These are phyloP conservation scores for Lepidium sativum DNA, from an alignment of 345 rosid genomes.

Conservation along the genomic window DNA sequence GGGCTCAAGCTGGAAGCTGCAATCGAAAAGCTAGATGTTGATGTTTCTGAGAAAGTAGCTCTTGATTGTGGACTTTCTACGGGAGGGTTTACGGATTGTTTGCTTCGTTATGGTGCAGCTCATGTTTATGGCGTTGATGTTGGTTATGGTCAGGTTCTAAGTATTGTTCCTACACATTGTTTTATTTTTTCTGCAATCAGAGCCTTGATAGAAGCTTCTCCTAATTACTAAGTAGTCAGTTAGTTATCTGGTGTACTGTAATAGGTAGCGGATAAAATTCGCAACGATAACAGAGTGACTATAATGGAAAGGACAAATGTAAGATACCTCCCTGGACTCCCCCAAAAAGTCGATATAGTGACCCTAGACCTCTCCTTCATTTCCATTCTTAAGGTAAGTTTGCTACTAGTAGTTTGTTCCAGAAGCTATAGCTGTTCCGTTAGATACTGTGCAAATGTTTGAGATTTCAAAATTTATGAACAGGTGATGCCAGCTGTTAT, in stretches of 20 bases:
- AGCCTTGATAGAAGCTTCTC: background rate
- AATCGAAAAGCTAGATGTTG: conserved; percentile 66
- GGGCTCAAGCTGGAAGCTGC: conserved; percentile 96
- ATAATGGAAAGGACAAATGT: conserved; percentile 81
- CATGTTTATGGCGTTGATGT: conserved; percentile 96
- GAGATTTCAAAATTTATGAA: background rate
- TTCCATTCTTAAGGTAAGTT: conserved; percentile 68
- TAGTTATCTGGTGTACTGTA: background rate
- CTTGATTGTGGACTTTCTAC: conserved; percentile 95
- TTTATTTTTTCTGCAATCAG: background rate
- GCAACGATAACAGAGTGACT: conserved; percentile 62
- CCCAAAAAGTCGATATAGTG: conserved; percentile 82
- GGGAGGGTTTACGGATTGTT: conserved; percentile 92
- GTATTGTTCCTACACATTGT: background rate
- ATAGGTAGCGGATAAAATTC: conserved; percentile 89
- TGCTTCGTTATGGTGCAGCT: conserved; percentile 90
- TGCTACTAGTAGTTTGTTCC: background rate
- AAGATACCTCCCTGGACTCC: conserved; percentile 76
- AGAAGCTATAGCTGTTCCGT: background rate
- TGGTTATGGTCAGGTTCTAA: conserved; percentile 82
- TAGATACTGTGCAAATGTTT: background rate
- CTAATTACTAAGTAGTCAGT: background rate
- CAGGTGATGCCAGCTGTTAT: conserved; percentile 94
- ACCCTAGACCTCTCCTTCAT: conserved; percentile 96
- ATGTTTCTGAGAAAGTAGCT: conserved; percentile 83